Evolutionary conservation across 192 early-diverging fungal genomes (phyloP), one percentile per base, ranked within the genome.

Genomic region (Coemansia furcata): DNA sequence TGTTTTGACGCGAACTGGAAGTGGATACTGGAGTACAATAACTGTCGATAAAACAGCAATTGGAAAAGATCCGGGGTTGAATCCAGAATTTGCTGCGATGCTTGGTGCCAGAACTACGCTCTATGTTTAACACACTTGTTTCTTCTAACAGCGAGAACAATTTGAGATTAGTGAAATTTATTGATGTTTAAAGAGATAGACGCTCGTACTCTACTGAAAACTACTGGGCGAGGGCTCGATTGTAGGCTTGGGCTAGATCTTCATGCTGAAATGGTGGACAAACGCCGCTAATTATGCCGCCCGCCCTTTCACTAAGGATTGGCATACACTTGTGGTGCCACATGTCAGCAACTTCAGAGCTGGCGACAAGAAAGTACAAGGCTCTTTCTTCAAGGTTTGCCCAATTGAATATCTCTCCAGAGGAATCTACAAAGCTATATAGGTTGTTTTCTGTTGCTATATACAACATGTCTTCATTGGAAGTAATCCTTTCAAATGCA

Each of bases 31-130:
- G 68, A 14, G 61, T 3, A 40, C 35, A 1, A 35, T 70, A 14
- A 54, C 68, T 3, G 19, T 70, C 32, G 68, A 70, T 21, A 63
- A 38, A 46, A 63, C 68, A 0, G 61, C 62, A 3, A 70, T 63
- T n/a, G 68, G 68, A 21, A 11, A 54, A 6, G 37, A 39, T 4
- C 23, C 40, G n/a, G 19, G 21, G 11, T 38, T 37, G 58, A 39
- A 7, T 6, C 19, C 21, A 21, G 58, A n/a, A 8, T n/a, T 60
- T 14, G 6, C 21, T 3, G 17, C 7, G 2, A 39, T 60, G 58
- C 58, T 60, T 39, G 37, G 39, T 23, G 37, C 33, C 58, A 38
- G 58, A n/a, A 39, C 58, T 12, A 39, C 58, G 6, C 58, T 38
- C 17, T 60, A 39, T 5, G 58, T 60, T 60, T 60, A 60, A 39